A percentile compares a stretch with the other conserved stretches of the same genome.
These are phyloP conservation scores for Eucalyptus lansdowneana DNA, from an alignment of 345 rosid species.

Conservation along the genomic window DNA sequence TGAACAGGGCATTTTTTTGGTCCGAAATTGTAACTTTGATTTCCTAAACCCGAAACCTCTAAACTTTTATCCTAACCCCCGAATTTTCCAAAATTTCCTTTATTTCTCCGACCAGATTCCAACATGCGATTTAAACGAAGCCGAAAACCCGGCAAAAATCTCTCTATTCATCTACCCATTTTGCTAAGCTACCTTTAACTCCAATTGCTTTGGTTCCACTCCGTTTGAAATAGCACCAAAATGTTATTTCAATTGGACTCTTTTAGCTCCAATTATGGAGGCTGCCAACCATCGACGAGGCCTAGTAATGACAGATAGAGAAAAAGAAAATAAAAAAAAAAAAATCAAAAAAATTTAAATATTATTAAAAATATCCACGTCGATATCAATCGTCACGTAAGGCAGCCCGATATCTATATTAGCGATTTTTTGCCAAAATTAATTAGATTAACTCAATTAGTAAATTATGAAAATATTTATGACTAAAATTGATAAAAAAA, in stretches of 20 bases:
- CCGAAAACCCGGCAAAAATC: background rate
- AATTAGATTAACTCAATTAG: too few relatives aligned
- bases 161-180: background rate
- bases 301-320: fast-evolving
- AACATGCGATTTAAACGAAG: background rate
- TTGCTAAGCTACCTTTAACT: background rate
- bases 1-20: background rate
- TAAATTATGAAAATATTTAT: too few relatives aligned
- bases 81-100: background rate
- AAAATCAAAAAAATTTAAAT: too few relatives aligned
- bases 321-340: too few relatives aligned
- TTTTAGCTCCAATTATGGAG: background rate
- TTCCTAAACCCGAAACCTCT: background rate
- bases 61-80: background rate
- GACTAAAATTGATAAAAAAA: too few relatives aligned
- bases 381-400: fast-evolving
- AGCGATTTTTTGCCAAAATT: too few relatives aligned
- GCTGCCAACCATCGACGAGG: background rate
- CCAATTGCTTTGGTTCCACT: background rate
- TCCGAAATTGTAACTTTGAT: background rate
- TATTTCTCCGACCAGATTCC: background rate
- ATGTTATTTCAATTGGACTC: background rate
- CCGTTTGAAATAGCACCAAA: background rate
- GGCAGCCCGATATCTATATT: fast-evolving
- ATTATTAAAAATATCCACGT: too few relatives aligned